Evolutionary conservation across 129 eudicot genomes (phyloP).

Genomic region (Chrysanthemum seticuspe): DNA sequence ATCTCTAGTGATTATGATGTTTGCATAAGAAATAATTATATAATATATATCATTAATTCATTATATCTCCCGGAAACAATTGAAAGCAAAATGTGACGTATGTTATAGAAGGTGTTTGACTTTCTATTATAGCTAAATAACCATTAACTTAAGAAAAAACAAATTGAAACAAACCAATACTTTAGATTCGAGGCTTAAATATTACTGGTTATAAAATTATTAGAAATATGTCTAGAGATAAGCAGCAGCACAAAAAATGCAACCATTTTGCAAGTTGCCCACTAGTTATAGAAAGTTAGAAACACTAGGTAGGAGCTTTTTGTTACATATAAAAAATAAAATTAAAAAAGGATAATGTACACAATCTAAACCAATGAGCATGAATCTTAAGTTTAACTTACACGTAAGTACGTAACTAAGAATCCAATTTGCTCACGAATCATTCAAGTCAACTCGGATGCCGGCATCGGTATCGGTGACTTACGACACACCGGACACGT

Average conservation of each 20-base stretch:
- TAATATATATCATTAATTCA: too few relatives aligned
- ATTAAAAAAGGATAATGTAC: not conserved
- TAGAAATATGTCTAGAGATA: not conserved
- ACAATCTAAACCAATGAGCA: conserved; percentile 8
- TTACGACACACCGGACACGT: conserved; percentile 62
- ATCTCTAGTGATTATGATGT: not conserved
- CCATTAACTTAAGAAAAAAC: not conserved
- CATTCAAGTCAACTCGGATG: conserved; percentile 18
- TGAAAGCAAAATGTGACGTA: not conserved
- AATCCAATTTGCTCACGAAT: not conserved
- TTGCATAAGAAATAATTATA: not conserved
- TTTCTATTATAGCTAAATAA: not conserved
- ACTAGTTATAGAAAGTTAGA: not conserved
- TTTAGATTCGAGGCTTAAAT: not conserved
- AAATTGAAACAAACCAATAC: not conserved
- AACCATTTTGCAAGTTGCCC: conserved; percentile 10
- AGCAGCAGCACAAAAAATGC: conserved; percentile 3
- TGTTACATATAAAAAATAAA: not conserved
- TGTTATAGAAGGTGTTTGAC: too few relatives aligned
- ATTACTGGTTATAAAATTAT: not conserved
- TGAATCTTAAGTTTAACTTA: not conserved
- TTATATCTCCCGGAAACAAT: not conserved
- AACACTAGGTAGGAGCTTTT: not conserved
- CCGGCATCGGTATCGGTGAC: conserved; percentile 4
- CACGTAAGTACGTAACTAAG: not conserved